These are phyloP conservation scores for Triticum aestivum DNA, from an alignment of 176 grass and related monocot species.

Conservation along the genomic window DNA sequence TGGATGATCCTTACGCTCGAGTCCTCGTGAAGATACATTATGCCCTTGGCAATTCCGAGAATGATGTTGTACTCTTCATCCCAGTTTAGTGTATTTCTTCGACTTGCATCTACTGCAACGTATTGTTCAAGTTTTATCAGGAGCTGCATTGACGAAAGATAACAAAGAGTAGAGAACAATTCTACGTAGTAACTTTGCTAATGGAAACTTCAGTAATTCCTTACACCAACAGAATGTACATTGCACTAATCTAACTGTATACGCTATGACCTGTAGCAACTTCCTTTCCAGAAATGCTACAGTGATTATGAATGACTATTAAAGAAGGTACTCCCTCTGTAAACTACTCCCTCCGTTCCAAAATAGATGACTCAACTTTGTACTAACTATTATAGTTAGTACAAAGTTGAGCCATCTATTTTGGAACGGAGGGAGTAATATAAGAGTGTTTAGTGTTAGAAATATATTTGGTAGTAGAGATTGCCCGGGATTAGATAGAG, in stretches of 20 bases:
- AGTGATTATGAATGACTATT: background rate
- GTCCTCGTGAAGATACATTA: slow-evolving; percentile 53
- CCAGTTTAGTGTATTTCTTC: slow-evolving; percentile 27
- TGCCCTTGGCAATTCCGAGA: slow-evolving; percentile 41
- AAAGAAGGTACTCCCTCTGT: too few relatives aligned
- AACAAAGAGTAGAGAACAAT: background rate
- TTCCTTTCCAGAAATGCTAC: background rate
- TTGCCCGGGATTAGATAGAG: too few relatives aligned
- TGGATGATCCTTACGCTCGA: slow-evolving; percentile 52
- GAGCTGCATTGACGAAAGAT: background rate
- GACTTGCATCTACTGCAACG: slow-evolving; percentile 12
- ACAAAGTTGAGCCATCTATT: too few relatives aligned
- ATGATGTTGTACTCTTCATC: slow-evolving; percentile 32
- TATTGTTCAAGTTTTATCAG: background rate
- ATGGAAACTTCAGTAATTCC: background rate
- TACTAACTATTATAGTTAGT: too few relatives aligned
- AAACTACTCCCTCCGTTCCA: too few relatives aligned
- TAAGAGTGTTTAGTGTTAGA: too few relatives aligned
- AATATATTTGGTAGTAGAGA: too few relatives aligned
- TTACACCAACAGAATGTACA: background rate
- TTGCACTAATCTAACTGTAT: too few relatives aligned
- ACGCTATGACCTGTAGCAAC: background rate
- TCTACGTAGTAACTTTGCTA: background rate
- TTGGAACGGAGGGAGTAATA: too few relatives aligned
- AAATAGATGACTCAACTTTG: too few relatives aligned